Evolutionary conservation across 352 stramenopile species (phyloP), one percentile per base, ranked within the genome.

Genomic region (Thraustochytrium sp.): DNA sequence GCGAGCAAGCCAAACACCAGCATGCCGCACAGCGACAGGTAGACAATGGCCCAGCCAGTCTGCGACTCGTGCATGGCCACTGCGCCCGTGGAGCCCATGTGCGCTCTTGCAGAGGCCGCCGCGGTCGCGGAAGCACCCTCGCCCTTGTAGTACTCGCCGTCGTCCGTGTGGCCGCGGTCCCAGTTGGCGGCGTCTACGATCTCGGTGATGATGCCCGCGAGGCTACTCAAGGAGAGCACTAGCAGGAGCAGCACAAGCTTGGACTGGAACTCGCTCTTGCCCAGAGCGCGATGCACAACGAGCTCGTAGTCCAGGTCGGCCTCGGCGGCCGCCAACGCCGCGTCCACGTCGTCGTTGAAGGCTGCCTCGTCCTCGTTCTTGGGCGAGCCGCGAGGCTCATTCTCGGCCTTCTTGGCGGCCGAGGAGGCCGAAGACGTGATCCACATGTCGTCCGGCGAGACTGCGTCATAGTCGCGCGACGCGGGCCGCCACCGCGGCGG

Each of bases 131-230:
- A 8, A 16, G 2, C 62, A 26, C 8, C 31, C n/a, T 75, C n/a
- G 23, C 62, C 62, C 2, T 75, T 29, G n/a, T 54, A 75, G 44
- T 75, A 75, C 4, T 18, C 16, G 18, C n/a, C 62, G 18, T 75
- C 49, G 1, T 44, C 16, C 9, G 0, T 9, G 31, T 77, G 49
- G 13, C 64, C 13, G n/a, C 49, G n/a, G 34, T 23, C 18, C 42
- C 65, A 62, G 4, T 55, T 77, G 13, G 42, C 49, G 9, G 65
- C 68, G 34, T 62, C 65, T 9, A 77, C 64, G 13, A 77, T 62
- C 42, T 77, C 65, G 42, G 64, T 0, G 26, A 77, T 75, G 34
- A 77, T 77, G 34, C 42, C 65, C 18, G 34, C 37, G 23, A 77
- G 23, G 31, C 65, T 23, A 9, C 23, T 37, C 5, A 77, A 9